Evolutionary conservation across 2,329 filamentous ascomycete genomes (phyloP).

Genomic region (Botryotinia calthae): DNA sequence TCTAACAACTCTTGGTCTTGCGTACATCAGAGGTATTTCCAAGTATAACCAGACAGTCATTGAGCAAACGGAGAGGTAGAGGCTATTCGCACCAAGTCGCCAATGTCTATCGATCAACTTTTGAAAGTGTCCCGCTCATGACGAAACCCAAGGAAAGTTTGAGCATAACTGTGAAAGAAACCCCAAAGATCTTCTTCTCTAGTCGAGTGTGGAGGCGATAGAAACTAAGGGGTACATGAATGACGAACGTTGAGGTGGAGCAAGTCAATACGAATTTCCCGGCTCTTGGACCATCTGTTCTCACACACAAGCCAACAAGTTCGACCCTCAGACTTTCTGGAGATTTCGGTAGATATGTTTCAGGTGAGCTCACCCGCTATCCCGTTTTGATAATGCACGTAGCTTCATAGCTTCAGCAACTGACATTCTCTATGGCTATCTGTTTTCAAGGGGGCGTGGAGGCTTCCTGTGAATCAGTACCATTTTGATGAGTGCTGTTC

Average conservation of each 20-base stretch:
- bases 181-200: neutral
- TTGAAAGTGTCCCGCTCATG: neutral
- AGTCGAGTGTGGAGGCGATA: neutral
- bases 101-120: neutral
- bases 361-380: neutral
- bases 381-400: neutral
- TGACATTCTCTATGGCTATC: neutral
- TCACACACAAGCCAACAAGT: neutral
- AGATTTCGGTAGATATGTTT: neutral
- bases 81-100: neutral
- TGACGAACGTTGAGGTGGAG: neutral
- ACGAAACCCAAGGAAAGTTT: neutral
- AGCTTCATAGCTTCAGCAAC: neutral
- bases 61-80: neutral
- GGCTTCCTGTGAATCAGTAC: neutral
- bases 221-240: neutral
- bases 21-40: neutral
- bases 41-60: neutral
- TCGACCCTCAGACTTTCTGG: neutral
- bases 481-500: neutral
- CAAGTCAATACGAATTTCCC: neutral
- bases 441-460: no score
- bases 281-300: neutral
- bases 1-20: neutral
- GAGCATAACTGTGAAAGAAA: no score